phyloP scores from a whole-genome alignment of 768 basidiomycete species.

The Collybiopsis luxurians region DNA sequence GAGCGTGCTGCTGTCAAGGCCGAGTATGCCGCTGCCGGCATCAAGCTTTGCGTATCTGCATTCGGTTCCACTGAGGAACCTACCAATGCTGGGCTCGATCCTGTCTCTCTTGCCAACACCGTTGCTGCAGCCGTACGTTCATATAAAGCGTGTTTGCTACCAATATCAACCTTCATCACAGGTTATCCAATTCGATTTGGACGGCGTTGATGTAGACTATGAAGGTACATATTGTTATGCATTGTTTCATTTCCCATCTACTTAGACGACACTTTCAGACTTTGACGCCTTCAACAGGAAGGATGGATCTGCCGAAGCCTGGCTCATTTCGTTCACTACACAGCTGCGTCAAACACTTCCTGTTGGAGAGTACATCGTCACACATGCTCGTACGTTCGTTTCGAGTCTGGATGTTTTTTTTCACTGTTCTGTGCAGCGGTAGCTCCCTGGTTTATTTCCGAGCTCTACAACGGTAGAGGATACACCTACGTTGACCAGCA shows the following conservation, averaged over 20 bases:
- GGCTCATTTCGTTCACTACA: conserved; percentile 30
- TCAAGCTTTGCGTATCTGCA: conserved; percentile 53
- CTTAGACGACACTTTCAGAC: conserved; percentile 20
- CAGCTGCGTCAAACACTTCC: conserved; percentile 30
- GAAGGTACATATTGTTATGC: conserved; percentile 23
- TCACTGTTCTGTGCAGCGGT: not conserved
- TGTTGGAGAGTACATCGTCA: conserved; percentile 27
- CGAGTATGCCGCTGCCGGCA: conserved; percentile 54
- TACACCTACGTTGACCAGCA: not conserved
- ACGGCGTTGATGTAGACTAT: conserved; percentile 56
- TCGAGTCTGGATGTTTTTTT: not conserved
- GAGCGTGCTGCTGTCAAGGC: conserved; percentile 40
- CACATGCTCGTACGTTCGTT: conserved; percentile 30
- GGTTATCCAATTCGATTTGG: conserved; percentile 44
- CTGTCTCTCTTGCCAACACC: conserved; percentile 55
- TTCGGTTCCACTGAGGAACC: conserved; percentile 45
- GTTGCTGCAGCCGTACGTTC: conserved; percentile 41
- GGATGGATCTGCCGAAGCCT: conserved; percentile 24
- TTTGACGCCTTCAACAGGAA: conserved; percentile 24
- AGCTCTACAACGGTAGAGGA: not conserved
- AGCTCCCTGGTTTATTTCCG: not conserved
- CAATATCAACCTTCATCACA: not conserved
- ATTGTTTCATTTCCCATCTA: not conserved
- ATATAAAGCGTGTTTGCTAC: no score
- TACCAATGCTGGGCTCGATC: conserved; percentile 49